Evolutionary conservation across 1,139 yeast genomes (phyloP).

Genomic region (Pichia kudriavzevii): DNA sequence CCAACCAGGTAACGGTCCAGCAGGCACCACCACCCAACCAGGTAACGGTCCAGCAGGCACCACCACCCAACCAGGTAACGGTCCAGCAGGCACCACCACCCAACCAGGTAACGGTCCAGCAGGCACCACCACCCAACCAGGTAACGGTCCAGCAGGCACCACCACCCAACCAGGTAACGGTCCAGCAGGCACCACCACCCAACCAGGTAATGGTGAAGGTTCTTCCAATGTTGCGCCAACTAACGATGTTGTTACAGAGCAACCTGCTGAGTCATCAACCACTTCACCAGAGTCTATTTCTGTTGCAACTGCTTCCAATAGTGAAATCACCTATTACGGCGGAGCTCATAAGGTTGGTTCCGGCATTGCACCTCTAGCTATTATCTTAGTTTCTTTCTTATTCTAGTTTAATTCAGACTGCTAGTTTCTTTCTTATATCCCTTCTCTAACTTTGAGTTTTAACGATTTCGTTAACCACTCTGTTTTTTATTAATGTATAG

Average conservation of each 20-base stretch:
- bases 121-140: not conserved
- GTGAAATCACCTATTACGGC: no score
- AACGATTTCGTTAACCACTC: no score
- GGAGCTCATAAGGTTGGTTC: slow-evolving; percentile 4
- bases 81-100: no score
- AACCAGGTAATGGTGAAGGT: not conserved
- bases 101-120: no score
- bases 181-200: not conserved
- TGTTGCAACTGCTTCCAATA: not conserved
- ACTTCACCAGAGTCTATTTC: not conserved
- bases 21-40: no score
- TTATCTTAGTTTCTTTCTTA: slow-evolving; percentile 2
- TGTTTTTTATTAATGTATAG: no score
- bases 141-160: not conserved
- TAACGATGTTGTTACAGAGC: not conserved
- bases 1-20: not conserved
- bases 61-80: not conserved
- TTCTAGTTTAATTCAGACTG: not conserved
- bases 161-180: no score
- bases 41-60: not conserved
- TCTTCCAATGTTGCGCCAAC: not conserved
- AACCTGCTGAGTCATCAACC: not conserved
- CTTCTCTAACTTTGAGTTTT: no score
- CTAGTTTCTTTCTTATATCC: not conserved
- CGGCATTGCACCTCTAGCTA: slow-evolving; percentile 2